Evolutionary conservation across 2,329 filamentous ascomycete genomes (phyloP), one percentile per base, ranked within the genome.

Genomic region (Penicillium fuscoglaucum): DNA sequence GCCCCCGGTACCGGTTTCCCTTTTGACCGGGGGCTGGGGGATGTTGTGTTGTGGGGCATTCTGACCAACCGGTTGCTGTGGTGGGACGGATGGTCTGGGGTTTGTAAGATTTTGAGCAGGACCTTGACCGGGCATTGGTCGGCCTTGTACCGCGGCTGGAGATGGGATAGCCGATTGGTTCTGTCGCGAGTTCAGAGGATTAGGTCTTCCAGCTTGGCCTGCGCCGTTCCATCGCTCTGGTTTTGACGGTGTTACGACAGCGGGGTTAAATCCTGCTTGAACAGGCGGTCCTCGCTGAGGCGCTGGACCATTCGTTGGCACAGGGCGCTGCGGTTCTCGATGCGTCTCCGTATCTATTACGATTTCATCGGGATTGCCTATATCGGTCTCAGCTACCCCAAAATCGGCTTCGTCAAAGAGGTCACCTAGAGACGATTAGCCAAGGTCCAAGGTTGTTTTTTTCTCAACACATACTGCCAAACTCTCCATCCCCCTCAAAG

Each of bases 401-500:
- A 93, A 91, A 72, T 92, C 90, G 52, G 84, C 87, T 74, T 91
- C 88, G 67, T 91, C 89, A 70, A 92, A 88, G 59, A 91, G 85
- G 81, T 82, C 76, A 72, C 78, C 78, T 76, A 45, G 31, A 24
- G 15, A 28, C 17, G 2, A 47, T 73, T 63, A 74, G 67, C 28
- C 17, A 59, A 33, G 3, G 4, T 31, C 8, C 28, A 15, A 45
- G 2, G 1, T 26, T 43, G 21, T 2, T 26, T 33, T 19, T 35
- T 13, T 24, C 13, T 10, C 10, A 40, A 4, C 17, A 61, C 75
- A 52, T 68, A 78, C 76, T 78, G 50, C 76, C 76, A 66, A 78
- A 78, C 55, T 78, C 76, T 21, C 72, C 76, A 55, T 77, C 75
- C 8, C 65, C 69, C 28, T 78, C 74, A n/a, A 72, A 75, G 47